Evolutionary conservation across 1,284 basidiomycete species (phyloP), one percentile per base, ranked within the genome.

Genomic region (Cutaneotrichosporon daszewskae): DNA sequence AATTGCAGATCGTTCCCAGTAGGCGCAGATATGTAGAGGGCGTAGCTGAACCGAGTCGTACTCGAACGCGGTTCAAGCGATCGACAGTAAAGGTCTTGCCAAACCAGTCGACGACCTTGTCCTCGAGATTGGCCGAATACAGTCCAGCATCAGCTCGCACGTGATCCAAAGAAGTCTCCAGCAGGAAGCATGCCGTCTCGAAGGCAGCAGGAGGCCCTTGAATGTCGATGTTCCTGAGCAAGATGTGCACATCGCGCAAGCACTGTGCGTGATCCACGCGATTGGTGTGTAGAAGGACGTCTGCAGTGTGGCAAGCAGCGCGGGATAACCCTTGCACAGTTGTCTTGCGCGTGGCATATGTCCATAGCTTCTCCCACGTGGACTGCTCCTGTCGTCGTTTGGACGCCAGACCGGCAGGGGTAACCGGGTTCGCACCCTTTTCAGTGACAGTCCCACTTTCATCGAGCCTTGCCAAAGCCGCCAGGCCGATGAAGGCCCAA

Each of bases 151-250:
- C 88, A 54, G 83, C 80, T 44, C 78, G 81, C 0, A 86, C 81
- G 14, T 84, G 70, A 18, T 73, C 75, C 24, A 94, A 72, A 45
- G 80, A 82, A 18, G 77, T 72, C 13, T 77, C 71, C 33, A 96
- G 74, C 62, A 96, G 85, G 37, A 75, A 72, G 72, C 89, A 92
- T 19, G 91, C 85, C 1, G 90, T 81, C 58, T 97, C 92, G 56
- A 78, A 84, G 0, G 88, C 85, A 53, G 79, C 82, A 2, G 81
- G 72, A 2, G 91, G 90, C 0, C 89, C 89, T 67, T 94, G 89
- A 13, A 92, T 77, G 55, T 88, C 83, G 43, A 96, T 73, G 54
- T 89, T 85, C 52, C 81, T 82, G 2, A 82, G 76, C 36, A 95
- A 72, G 0, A 75, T 72, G 60, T 89, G 85, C 35, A 95, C 79